These are phyloP conservation scores for Hericium rajendrae DNA, from an alignment of 768 basidiomycete genomes.

Conservation along the genomic window DNA sequence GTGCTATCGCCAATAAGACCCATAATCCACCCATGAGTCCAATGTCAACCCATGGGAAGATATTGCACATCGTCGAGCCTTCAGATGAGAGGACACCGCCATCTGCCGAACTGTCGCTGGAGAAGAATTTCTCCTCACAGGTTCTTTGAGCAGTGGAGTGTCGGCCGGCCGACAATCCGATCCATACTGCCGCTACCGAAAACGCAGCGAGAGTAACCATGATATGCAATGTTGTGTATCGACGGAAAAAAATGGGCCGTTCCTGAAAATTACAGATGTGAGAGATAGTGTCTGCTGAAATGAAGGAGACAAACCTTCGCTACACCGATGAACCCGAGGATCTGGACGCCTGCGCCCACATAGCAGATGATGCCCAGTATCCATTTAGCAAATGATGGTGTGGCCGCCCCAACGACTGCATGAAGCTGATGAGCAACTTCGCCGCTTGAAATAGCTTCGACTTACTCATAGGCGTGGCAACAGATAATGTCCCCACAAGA, in stretches of 20 bases:
- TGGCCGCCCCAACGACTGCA: constrained; percentile 77
- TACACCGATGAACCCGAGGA: constrained; percentile 82
- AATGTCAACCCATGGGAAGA: constrained; percentile 88
- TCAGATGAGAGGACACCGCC: constrained; percentile 30
- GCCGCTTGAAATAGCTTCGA: constrained; percentile 4
- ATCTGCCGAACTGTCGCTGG: constrained; percentile 15
- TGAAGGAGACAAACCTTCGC: constrained; percentile 42
- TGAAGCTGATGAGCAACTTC: neutral
- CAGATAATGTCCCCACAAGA: constrained; percentile 58
- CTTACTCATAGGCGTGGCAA: constrained; percentile 77
- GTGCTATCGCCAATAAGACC: constrained; percentile 67
- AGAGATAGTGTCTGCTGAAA: neutral
- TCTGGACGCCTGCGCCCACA: constrained; percentile 63
- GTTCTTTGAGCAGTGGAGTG: constrained; percentile 62
- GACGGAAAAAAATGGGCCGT: constrained; percentile 50
- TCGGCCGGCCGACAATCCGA: constrained; percentile 71
- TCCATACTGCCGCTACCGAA: constrained; percentile 71
- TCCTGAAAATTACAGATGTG: constrained; percentile 35
- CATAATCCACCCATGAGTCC: constrained; percentile 89
- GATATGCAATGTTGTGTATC: constrained; percentile 62
- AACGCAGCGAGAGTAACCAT: constrained; percentile 51
- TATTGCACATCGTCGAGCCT: constrained; percentile 69
- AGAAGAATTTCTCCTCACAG: constrained; percentile 56
- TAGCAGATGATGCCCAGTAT: constrained; percentile 74
- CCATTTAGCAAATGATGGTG: constrained; percentile 66